Conservation (phyloP, 2,329 filamentous ascomycete species). For the Colletotrichum shisoi region DNA sequence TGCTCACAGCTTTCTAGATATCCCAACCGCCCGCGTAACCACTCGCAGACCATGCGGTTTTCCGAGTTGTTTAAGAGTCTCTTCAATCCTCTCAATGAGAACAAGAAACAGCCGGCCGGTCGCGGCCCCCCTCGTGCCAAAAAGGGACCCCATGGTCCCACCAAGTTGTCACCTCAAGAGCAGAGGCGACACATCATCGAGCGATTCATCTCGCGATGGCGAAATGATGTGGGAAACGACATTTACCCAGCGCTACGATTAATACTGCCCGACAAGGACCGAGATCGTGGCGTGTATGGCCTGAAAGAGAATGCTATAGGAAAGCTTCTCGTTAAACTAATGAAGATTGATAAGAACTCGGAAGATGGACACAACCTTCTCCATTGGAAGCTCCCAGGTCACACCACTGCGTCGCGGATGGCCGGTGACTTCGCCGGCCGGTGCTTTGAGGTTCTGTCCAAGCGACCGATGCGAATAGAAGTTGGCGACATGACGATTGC, state of each 20-base stretch:
- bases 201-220: slow-evolving; percentile 86
- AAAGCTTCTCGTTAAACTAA: slow-evolving; percentile 87
- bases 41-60: slow-evolving; percentile 80
- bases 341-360: slow-evolving; percentile 90
- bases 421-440: slow-evolving; percentile 92
- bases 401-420: slow-evolving; percentile 67
- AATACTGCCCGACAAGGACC: slow-evolving; percentile 91
- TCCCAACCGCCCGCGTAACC: slow-evolving; percentile 82
- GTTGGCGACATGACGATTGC: slow-evolving; percentile 83
- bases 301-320: slow-evolving; percentile 92
- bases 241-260: slow-evolving; percentile 92
- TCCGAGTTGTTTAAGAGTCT: slow-evolving; percentile 77
- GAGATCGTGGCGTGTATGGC: slow-evolving; percentile 90
- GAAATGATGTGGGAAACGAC: slow-evolving; percentile 86
- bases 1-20: slow-evolving; percentile 64
- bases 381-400: slow-evolving; percentile 90
- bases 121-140: slow-evolving; percentile 63
- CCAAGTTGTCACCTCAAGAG: slow-evolving; percentile 75
- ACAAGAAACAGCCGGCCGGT: slow-evolving; percentile 76
- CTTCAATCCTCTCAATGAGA: slow-evolving; percentile 82
- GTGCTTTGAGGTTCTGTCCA: slow-evolving; percentile 85
- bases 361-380: slow-evolving; percentile 86
- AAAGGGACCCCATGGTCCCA: slow-evolving; percentile 65
- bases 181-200: slow-evolving; percentile 82
- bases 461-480: slow-evolving; percentile 77